phyloP scores from a whole-genome alignment of 169 alveolate species.

The Theileria annulata region DNA sequence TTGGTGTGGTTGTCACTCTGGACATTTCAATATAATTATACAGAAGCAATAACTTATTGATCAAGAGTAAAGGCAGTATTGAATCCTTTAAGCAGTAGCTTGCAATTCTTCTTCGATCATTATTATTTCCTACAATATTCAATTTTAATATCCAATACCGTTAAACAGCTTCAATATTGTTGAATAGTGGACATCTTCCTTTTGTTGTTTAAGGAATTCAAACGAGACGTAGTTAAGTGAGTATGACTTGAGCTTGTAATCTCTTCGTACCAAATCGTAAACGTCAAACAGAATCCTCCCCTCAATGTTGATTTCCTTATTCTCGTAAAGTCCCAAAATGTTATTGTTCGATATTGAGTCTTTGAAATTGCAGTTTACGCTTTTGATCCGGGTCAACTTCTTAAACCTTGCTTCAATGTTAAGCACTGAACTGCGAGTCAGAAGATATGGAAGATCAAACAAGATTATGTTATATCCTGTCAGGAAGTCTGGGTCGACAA shows the following conservation, averaged over 20 bases:
- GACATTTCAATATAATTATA: slow-evolving; percentile 99
- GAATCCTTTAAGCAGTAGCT: slow-evolving; percentile 99
- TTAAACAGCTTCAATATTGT: slow-evolving; percentile 91
- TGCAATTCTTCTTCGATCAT: slow-evolving; percentile 96
- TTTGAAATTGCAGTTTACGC: slow-evolving; percentile 76
- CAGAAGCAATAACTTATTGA: slow-evolving; percentile 93
- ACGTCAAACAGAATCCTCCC: slow-evolving; percentile 98
- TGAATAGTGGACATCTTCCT: slow-evolving; percentile 99
- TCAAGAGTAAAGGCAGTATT: slow-evolving; percentile 92
- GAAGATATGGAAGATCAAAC: slow-evolving; percentile 95
- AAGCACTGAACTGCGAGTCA: slow-evolving; percentile 90
- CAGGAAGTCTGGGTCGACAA: slow-evolving; percentile 52
- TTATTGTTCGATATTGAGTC: slow-evolving; percentile 85
- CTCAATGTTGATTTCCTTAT: slow-evolving; percentile 89
- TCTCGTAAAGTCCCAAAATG: slow-evolving; percentile 91
- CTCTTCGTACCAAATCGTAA: slow-evolving; percentile 93
- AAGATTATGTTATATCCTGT: slow-evolving; percentile 96
- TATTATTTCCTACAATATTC: slow-evolving; percentile 82
- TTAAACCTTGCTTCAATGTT: slow-evolving; percentile 79
- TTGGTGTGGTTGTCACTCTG: slow-evolving; percentile 98
- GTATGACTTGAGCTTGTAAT: slow-evolving; percentile 94
- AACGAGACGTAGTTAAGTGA: slow-evolving; percentile 96
- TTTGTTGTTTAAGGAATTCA: slow-evolving; percentile 95
- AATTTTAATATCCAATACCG: not conserved
- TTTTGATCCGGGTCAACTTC: slow-evolving; percentile 81